Conservation (phyloP, 2,329 filamentous ascomycete genomes). For the Xylaria hypoxylon region DNA sequence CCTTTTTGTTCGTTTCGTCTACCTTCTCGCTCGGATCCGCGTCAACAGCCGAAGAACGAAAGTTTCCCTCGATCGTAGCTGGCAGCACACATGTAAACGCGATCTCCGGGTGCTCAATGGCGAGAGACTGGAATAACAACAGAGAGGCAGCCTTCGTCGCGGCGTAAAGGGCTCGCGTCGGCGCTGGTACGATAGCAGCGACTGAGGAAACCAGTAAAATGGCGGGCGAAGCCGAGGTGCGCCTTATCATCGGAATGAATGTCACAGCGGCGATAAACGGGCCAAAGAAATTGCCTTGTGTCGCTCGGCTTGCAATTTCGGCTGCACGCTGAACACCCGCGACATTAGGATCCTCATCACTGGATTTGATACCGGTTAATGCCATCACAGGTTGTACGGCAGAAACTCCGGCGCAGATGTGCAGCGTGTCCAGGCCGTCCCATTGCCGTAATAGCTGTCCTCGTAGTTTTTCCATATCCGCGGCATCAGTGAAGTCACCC, state of each 20-base stretch:
- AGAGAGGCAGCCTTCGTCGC: constrained; percentile 52
- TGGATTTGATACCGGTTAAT: constrained; percentile 40
- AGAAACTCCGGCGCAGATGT: constrained; percentile 51
- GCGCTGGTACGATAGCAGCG: constrained; percentile 50
- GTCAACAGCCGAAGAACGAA: constrained; percentile 52
- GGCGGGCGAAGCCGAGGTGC: constrained; percentile 48
- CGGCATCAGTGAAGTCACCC: constrained; percentile 47
- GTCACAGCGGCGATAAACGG: constrained; percentile 48
- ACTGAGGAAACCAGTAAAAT: constrained; percentile 48
- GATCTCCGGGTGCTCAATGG: constrained; percentile 51
- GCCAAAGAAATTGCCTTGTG: constrained; percentile 50
- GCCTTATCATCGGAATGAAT: constrained; percentile 50
- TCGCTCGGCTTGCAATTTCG: constrained; percentile 44
- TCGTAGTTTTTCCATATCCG: constrained; percentile 48
- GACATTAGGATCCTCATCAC: constrained; percentile 36
- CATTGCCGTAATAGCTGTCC: constrained; percentile 43
- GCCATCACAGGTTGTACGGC: constrained; percentile 52
- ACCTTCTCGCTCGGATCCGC: constrained; percentile 39
- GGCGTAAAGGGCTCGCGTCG: constrained; percentile 51
- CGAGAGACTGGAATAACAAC: constrained; percentile 51
- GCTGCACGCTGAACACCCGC: constrained; percentile 44
- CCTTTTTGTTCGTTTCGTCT: constrained; percentile 47
- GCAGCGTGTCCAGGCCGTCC: constrained; percentile 50
- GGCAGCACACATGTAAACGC: constrained; percentile 50
- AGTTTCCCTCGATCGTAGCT: constrained; percentile 52